Base-by-base conservation (phyloP, 139 green algal species). In the Micractinium conductrix region DNA sequence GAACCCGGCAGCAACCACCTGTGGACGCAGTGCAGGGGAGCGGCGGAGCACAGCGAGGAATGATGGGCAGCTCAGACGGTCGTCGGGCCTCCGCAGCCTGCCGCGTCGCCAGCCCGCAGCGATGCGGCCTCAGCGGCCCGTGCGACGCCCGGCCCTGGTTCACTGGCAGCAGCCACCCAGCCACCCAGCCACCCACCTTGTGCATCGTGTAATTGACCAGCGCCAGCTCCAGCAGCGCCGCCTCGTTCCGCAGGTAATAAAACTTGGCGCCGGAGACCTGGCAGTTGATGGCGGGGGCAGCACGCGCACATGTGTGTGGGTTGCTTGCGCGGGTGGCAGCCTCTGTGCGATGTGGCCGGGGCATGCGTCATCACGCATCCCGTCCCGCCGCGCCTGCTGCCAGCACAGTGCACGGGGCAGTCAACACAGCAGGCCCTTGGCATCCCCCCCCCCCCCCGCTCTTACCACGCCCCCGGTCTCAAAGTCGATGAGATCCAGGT, bases 181-280 rank as follows among this genome's bases (percentile, higher is more conserved):
- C 33, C 4, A 1, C 10, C 69, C 40, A 40, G 44, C 16, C 37
- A 1, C 72, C 72, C 53, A 71, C 89, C 80, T 93, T 93, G 55
- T 88, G 85, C 87, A 98, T 93, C 0, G 94, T 91, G 72, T 87
- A 98, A 88, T 95, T 98, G 33, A 99, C 86, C 48, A 99, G 90
- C n/a, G 95, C 97, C 73, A 99, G 85, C 93, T 99, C 97, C 63
- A 99, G 90, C 89, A 99, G 90, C 2, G 97, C 96, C 4, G 88
- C 97, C 35, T 93, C 97, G 70, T 94, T 94, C 65, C 91, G 93
- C 43, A 99, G 91, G 92, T 99, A 99, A 55, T 91, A 97, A 80
- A 99, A 99, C 88, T 99, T 99, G 83, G 89, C 87, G 42, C 96
- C 95, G 30, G 80, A 91, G 1, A 94, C 92, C 88, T 93, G 81